Conservation (phyloP, 2,329 filamentous ascomycete genomes). For the Thelonectria rubi region DNA sequence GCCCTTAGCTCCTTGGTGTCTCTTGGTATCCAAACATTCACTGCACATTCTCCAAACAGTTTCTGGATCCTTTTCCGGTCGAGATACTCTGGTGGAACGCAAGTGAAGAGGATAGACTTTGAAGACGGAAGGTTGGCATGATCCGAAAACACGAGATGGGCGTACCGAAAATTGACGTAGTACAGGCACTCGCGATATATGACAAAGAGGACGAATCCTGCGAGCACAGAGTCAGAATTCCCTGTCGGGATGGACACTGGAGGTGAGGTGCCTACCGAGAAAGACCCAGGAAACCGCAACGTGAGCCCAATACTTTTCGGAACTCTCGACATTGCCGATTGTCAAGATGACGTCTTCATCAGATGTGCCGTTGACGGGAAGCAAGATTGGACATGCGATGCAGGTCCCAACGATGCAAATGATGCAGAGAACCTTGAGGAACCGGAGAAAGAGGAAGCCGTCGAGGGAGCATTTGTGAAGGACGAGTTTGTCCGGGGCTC, state of each 20-base stretch:
- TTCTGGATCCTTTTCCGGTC: neutral
- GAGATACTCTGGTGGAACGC: neutral
- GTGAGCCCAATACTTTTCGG: neutral
- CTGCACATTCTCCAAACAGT: constrained; percentile 4
- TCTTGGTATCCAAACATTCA: neutral
- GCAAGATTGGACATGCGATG: constrained; percentile 2
- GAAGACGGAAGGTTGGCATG: neutral
- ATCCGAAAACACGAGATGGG: neutral
- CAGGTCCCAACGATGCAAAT: constrained; percentile 1
- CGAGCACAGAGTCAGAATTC: neutral
- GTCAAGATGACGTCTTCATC: neutral
- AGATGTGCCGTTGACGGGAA: neutral
- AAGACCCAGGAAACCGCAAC: neutral
- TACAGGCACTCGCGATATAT: constrained; percentile 11
- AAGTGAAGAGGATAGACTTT: neutral
- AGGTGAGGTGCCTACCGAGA: neutral
- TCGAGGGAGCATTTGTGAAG: neutral
- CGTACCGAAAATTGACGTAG: neutral
- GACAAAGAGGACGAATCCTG: neutral
- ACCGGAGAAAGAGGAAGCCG: constrained; percentile 4
- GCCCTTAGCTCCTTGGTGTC: neutral
- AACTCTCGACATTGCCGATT: neutral
- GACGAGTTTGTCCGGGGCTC: neutral
- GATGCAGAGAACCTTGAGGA: constrained; percentile 6
- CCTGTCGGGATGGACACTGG: neutral